Base-by-base conservation (phyloP, 768 basidiomycete genomes). In the Dioszegia hungarica region DNA sequence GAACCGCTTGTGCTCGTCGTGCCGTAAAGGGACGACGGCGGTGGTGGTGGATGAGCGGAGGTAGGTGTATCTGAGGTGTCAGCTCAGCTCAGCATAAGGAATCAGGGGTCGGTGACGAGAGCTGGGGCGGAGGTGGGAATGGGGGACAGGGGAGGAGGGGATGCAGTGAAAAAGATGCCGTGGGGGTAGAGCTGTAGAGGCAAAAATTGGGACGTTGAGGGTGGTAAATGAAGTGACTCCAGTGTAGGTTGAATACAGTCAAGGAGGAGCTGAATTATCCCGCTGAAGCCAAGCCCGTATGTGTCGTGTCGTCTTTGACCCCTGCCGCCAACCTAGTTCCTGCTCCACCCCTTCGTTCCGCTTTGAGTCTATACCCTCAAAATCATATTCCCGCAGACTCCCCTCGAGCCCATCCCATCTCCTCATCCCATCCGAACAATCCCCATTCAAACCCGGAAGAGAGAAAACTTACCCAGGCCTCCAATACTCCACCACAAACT, bases 1-100 rank as follows among this genome's bases (percentile, higher is more conserved):
- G 83, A 95, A 99, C 25, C 95, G 85, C 3, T 91, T 90, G 75
- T 97, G 95, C 44, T 87, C 88, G 76, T 99, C 91, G 78, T 98
- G 95, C 43, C 89, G 81, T 22, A 90, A 89, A 0, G 95, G 95
- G 1, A 94, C 90, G 39, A 99, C 85, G 17, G 92, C 83, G 1
- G 92, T 88, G 15, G 84, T 88, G 2, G 83, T 85, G 2, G 84
- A 81, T 53, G 85, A 83, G 54, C 84, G 80, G 31, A 99, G 79
- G 74, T 83, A 84, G n/a, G 87, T 82, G 79, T 83, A 84, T 33
- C 91, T 93, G 61, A 36, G 15, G n/a, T n/a, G n/a, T n/a, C 44
- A 15, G 67, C 24, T 53, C 22, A 53, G 41, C 45, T 49, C n/a
- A n/a, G n/a, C n/a, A n/a, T n/a, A n/a, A n/a, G n/a, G n/a, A n/a